These are phyloP conservation scores for Candida pseudocylindracea DNA, from an alignment of 1,139 yeast species.

Conservation along the genomic window DNA sequence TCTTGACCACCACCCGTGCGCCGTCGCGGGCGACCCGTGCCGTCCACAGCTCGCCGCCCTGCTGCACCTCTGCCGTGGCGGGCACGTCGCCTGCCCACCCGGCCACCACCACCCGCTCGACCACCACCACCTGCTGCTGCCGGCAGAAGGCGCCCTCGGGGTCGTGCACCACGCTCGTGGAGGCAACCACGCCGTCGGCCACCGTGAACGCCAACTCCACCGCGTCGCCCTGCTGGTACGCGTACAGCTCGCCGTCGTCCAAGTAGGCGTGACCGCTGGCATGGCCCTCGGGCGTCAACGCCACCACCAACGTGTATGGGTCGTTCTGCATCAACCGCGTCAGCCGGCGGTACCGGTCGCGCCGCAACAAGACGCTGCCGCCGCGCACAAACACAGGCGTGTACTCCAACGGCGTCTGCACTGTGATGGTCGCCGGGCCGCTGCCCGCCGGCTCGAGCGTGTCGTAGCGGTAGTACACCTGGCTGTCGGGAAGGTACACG, in stretches of 20 bases:
- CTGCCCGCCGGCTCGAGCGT: constrained; percentile 5
- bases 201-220: constrained; percentile 15
- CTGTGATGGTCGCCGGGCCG: not conserved
- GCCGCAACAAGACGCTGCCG: constrained; percentile 49
- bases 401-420: constrained; percentile 26
- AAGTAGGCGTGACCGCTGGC: constrained; percentile 43
- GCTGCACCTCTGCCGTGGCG: constrained; percentile 3
- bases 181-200: constrained; percentile 2
- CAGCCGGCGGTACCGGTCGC: constrained; percentile 64
- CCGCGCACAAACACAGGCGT: constrained; percentile 62
- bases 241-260: constrained; percentile 69
- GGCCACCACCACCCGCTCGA: not conserved
- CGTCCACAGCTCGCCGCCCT: constrained; percentile 13
- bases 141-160: not conserved
- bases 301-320: constrained; percentile 62
- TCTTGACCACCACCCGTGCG: constrained; percentile 16
- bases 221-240: constrained; percentile 26
- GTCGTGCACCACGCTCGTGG: constrained; percentile 2
- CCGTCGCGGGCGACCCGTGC: constrained; percentile 7
- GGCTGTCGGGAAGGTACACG: constrained; percentile 44
- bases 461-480: constrained; percentile 34
- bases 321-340: constrained; percentile 55
- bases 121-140: not conserved
- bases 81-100: not conserved
- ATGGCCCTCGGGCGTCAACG: constrained; percentile 22